Evolutionary conservation across 192 early-diverging fungal genomes (phyloP).

Genomic region (Piromyces sp.): DNA sequence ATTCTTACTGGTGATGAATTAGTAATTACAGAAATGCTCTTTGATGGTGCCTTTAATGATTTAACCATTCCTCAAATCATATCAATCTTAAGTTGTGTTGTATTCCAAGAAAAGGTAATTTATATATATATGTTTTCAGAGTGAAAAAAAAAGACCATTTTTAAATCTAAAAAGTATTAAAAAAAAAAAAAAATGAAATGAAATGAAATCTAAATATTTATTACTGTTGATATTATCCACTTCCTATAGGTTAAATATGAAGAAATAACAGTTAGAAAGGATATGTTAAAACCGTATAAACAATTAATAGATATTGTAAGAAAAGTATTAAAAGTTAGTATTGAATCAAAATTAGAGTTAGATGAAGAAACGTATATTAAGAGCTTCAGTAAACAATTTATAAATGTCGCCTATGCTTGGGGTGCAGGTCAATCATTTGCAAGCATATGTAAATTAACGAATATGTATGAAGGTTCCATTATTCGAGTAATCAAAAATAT

Average conservation of each 20-base stretch:
- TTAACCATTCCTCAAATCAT: conserved; percentile 68
- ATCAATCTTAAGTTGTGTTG: conserved; percentile 78
- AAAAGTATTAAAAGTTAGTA: conserved; percentile 62
- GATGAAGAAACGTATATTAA: conserved; percentile 79
- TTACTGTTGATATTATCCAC: too few relatives aligned
- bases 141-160: too few relatives aligned
- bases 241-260: background rate
- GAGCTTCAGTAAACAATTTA: conserved; percentile 68
- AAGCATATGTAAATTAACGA: conserved; percentile 86
- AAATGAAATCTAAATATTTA: too few relatives aligned
- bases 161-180: too few relatives aligned
- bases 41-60: conserved; percentile 91
- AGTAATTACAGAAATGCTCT: conserved; percentile 86
- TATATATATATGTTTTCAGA: too few relatives aligned
- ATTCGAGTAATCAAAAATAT: conserved; percentile 72
- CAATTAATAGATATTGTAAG: conserved; percentile 69
- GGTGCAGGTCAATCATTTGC: conserved; percentile 73
- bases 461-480: conserved; percentile 82
- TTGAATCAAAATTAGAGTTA: conserved; percentile 70
- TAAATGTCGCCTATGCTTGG: conserved; percentile 90
- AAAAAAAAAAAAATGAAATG: too few relatives aligned
- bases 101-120: conserved; percentile 68
- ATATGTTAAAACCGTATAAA: conserved; percentile 55
- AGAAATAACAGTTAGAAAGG: conserved; percentile 38
- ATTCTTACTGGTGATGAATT: conserved; percentile 87